Conservation (phyloP, 2,329 filamentous ascomycete genomes). For the Pseudocercospora cruenta region DNA sequence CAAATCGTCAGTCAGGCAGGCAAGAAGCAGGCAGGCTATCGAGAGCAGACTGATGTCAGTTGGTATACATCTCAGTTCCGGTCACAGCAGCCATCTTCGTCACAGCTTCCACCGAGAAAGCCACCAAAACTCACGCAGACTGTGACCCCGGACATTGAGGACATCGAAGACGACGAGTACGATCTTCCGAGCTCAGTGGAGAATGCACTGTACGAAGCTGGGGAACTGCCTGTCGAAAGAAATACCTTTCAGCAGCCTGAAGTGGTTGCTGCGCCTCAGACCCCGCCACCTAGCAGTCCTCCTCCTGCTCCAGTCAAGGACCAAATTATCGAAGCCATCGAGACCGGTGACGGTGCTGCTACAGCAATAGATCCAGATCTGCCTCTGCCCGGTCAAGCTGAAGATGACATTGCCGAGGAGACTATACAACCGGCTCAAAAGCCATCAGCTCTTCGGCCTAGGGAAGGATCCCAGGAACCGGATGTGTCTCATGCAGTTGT, state of each 20-base stretch:
- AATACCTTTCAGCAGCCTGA: neutral
- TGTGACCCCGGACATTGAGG: conserved; percentile 39
- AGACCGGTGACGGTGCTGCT: neutral
- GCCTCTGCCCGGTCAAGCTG: neutral
- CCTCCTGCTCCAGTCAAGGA: conserved; percentile 8
- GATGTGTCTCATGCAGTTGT: conserved; percentile 39
- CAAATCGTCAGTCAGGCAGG: conserved; percentile 69
- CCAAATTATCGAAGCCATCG: conserved; percentile 10
- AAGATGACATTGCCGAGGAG: neutral
- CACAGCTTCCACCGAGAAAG: conserved; percentile 8
- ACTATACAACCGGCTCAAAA: neutral
- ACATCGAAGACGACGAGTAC: conserved; percentile 36
- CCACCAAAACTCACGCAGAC: conserved; percentile 33
- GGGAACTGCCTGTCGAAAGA: neutral
- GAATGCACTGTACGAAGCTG: conserved; percentile 32
- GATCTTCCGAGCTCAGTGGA: conserved; percentile 39
- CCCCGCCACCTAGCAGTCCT: conserved; percentile 26
- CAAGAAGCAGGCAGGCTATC: conserved; percentile 67
- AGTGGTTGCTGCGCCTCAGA: conserved; percentile 17
- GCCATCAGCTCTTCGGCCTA: conserved; percentile 22
- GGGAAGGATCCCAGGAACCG: conserved; percentile 39
- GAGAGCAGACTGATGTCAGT: conserved; percentile 77
- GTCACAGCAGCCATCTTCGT: conserved; percentile 11
- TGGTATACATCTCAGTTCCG: conserved; percentile 77
- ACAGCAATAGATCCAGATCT: neutral